These are phyloP conservation scores for Avena eriantha DNA, from an alignment of 176 grass and related monocot genomes.

Conservation along the genomic window DNA sequence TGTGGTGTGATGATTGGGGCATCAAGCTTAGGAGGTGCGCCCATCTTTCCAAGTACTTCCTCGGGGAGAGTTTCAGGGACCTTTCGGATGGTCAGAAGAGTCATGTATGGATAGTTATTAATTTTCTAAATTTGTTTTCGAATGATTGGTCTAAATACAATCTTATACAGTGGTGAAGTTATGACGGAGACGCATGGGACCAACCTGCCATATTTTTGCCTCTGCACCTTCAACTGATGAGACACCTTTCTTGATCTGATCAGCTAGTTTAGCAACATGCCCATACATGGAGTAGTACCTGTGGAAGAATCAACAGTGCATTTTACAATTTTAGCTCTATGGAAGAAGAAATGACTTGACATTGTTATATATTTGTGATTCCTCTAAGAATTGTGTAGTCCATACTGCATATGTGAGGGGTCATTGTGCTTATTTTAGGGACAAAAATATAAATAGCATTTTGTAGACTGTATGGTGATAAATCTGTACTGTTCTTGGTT, in stretches of 20 bases:
- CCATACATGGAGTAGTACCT: constrained; percentile 96
- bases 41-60: constrained; percentile 87
- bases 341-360: background rate
- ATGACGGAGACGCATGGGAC: background rate
- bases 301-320: constrained; percentile 24
- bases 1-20: constrained; percentile 69
- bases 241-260: constrained; percentile 85
- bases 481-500: background rate
- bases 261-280: constrained; percentile 84
- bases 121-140: background rate
- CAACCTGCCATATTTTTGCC: constrained; percentile 88
- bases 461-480: background rate
- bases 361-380: background rate
- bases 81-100: constrained; percentile 43
- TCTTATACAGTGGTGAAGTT: background rate
- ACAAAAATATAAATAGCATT: background rate
- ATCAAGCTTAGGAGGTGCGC: constrained; percentile 74
- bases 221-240: constrained; percentile 85
- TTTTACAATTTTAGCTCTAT: background rate
- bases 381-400: background rate
- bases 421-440: background rate
- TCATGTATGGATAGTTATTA: background rate
- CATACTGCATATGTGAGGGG: background rate
- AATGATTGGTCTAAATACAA: background rate
- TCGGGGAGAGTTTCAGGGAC: constrained; percentile 83